Percentiles rank a stretch among this genome's conserved stretches.
Conservation (phyloP, 192 early-diverging fungal species). For the Globomyces pollinis-pini region DNA sequence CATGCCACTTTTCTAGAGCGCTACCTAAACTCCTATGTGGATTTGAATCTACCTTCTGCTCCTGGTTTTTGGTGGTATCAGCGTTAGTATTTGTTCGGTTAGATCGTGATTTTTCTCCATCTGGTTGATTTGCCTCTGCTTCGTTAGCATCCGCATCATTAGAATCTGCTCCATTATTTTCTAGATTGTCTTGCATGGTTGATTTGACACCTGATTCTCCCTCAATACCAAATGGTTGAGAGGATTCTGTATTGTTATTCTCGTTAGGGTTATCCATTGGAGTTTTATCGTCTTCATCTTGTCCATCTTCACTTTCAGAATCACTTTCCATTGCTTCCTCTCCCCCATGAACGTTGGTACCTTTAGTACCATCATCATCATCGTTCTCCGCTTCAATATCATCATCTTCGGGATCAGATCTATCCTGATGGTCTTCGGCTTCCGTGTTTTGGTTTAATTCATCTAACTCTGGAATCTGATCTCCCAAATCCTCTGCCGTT, state of each 20-base stretch:
- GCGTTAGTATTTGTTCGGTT: slow-evolving; percentile 1
- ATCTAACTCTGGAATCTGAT: slow-evolving; percentile 7
- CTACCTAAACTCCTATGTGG: slow-evolving; percentile 88
- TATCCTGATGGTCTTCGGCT: neutral
- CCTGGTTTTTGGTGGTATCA: slow-evolving; percentile 7
- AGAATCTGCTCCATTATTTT: slow-evolving; percentile 45
- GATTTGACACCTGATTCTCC: slow-evolving; percentile 48
- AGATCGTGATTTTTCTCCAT: neutral
- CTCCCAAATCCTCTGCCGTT: neutral
- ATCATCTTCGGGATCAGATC: slow-evolving; percentile 25
- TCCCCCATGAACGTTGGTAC: too few relatives aligned
- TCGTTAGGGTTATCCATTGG: slow-evolving; percentile 21
- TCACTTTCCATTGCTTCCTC: slow-evolving; percentile 6
- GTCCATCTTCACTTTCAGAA: slow-evolving; percentile 26
- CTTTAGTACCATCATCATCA: slow-evolving; percentile 27
- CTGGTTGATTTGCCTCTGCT: slow-evolving; percentile 21
- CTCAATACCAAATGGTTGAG: slow-evolving; percentile 56
- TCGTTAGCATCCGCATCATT: slow-evolving; percentile 30
- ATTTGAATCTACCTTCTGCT: slow-evolving; percentile 48
- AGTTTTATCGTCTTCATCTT: slow-evolving; percentile 33
- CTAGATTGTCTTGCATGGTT: slow-evolving; percentile 30
- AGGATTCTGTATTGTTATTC: slow-evolving; percentile 24
- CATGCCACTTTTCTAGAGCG: slow-evolving; percentile 88
- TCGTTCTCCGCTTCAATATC: slow-evolving; percentile 28
- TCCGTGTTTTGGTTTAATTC: neutral